These are phyloP conservation scores for Colletotrichum cereale DNA, from an alignment of 2,329 filamentous ascomycete species.

Conservation along the genomic window DNA sequence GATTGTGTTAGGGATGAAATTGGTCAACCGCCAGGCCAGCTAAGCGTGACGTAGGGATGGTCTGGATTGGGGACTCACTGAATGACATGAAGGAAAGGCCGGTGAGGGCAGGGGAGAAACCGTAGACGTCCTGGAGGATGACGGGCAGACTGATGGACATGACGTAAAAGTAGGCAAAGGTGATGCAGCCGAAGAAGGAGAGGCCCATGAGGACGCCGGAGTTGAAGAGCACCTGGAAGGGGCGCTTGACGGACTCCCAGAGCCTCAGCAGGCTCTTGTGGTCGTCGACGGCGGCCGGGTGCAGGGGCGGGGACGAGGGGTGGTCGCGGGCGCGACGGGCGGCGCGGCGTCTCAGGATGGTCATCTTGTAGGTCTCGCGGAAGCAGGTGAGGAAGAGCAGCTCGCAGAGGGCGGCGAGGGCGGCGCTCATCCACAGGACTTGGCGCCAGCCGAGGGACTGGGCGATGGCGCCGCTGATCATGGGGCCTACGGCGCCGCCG, in stretches of 20 bases:
- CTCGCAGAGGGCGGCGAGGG: conserved; percentile 62
- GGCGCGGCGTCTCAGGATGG: conserved; percentile 62
- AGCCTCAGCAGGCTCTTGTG: conserved; percentile 47
- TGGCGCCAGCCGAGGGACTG: conserved; percentile 67
- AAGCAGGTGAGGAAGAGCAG: conserved; percentile 64
- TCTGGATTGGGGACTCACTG: conserved; percentile 54
- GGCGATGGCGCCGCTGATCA: conserved; percentile 66
- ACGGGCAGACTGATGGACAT: conserved; percentile 65
- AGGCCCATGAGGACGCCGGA: conserved; percentile 66
- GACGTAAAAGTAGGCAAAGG: conserved; percentile 66
- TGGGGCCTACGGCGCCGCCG: conserved; percentile 69
- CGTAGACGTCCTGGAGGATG: conserved; percentile 62
- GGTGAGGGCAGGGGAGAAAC: conserved; percentile 62
- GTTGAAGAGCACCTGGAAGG: conserved; percentile 59
- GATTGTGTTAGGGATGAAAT: conserved; percentile 35
- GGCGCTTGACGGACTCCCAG: conserved; percentile 58
- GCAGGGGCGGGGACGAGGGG: conserved; percentile 37
- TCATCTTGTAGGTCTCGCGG: conserved; percentile 71
- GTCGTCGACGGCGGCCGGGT: conserved; percentile 41
- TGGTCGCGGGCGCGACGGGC: conserved; percentile 48
- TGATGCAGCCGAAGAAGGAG: conserved; percentile 60
- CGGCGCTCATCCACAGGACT: conserved; percentile 64
- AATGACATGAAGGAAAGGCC: conserved; percentile 68
- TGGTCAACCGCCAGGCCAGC: background rate
- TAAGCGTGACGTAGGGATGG: background rate